Evolutionary conservation across 352 stramenopile species (phyloP).

Genomic region (Globisporangium rhizosaccharum): DNA sequence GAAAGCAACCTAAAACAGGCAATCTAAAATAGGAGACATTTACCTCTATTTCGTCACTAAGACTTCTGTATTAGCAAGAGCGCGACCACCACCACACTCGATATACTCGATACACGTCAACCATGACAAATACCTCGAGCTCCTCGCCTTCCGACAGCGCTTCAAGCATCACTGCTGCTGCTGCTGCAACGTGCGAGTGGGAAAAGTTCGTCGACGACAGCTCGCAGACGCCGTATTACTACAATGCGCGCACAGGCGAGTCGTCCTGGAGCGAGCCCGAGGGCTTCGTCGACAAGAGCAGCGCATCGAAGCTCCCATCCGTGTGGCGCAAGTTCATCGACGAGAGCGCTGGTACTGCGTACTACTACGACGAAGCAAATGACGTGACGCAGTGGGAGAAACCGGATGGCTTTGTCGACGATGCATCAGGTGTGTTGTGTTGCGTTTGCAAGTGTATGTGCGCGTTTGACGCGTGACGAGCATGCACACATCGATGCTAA

Average conservation of each 20-base stretch:
- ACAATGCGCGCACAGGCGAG: constrained; percentile 65
- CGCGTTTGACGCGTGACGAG: background rate
- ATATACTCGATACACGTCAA: no score
- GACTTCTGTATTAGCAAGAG: no score
- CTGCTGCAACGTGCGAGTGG: constrained; percentile 28
- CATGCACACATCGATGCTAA: background rate
- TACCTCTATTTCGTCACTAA: no score
- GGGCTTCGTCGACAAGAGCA: constrained; percentile 19
- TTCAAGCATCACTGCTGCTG: background rate
- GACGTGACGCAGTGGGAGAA: constrained; percentile 71
- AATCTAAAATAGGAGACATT: no score
- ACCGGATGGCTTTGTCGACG: constrained; percentile 36
- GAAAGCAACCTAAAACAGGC: no score
- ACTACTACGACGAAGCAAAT: constrained; percentile 75
- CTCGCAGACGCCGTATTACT: constrained; percentile 64
- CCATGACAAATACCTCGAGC: no score
- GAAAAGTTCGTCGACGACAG: constrained; percentile 66
- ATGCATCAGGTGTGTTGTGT: constrained; percentile 16
- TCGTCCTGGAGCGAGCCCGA: constrained; percentile 64
- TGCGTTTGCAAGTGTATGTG: background rate
- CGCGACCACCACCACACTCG: no score
- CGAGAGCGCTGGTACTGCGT: constrained; percentile 45
- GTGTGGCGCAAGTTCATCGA: constrained; percentile 66
- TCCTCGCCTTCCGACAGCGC: background rate
- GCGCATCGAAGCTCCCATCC: constrained; percentile 14